Evolutionary conservation across 305 asterid species (phyloP), one percentile per base, ranked within the genome.

Genomic region (Andrographis paniculata): DNA sequence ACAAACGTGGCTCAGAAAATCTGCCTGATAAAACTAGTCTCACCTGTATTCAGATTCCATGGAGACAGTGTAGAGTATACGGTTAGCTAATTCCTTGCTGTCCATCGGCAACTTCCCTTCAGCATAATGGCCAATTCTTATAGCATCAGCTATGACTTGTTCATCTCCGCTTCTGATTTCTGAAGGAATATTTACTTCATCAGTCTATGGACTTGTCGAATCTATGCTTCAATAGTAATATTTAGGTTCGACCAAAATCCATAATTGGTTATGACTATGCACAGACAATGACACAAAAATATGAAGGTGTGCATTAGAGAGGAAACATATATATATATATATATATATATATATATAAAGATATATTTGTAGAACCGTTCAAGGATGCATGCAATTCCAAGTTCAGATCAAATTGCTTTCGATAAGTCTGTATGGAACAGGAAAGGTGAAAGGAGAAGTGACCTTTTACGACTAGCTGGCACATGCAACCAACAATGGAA

Each of bases 41-140:
- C 50, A 78, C 96, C 99, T 91, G 61, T 91, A 86, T 68, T 86
- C 96, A 59, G 99, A 58, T 54, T 95, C 99, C 96, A 86, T 80
- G 60, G 69, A 91, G 60, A 91, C 84, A 21, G 96, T 91, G 71
- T 91, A 91, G 68, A 86, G 85, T 46, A 89, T 62, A 58, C 95
- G 95, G 43, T 67, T 75, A 16, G 96, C 96, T 16, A 91, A 83
- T 76, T 91, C 99, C 73, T 73, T 75, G 76, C 89, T 78, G 77
- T 91, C 94, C 7, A 64, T 73, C 39, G 99, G 99, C 67, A 70
- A 77, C 41, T 78, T 74, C 46, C 89, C 96, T 54, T 79, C 79
- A 48, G 73, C 38, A 53, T 91, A 91, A 56, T 66, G 79, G 63
- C 96, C 99, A 44, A 91, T 78, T 64, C 99, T 73, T 50, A 78